These are phyloP conservation scores for Tulasnella calospora DNA, from an alignment of 768 basidiomycete species.

Conservation along the genomic window DNA sequence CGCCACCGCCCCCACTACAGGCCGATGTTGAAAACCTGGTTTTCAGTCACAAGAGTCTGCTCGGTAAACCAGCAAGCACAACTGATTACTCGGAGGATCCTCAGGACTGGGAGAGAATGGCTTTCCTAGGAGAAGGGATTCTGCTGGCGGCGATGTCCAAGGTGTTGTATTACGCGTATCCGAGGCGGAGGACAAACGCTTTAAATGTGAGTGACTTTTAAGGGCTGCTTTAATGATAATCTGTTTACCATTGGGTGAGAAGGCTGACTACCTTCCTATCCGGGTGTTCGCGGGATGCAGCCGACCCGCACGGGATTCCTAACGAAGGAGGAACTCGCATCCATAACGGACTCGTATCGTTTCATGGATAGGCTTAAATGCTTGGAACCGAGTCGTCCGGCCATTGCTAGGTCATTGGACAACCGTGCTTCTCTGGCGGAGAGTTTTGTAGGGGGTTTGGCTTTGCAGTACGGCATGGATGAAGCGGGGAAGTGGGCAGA, in stretches of 20 bases:
- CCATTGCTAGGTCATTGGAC: neutral
- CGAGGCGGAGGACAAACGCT: neutral
- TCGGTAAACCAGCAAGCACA: neutral
- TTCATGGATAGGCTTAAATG: constrained; percentile 6
- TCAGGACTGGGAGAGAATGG: constrained; percentile 18
- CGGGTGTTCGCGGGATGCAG: neutral
- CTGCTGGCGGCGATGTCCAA: neutral
- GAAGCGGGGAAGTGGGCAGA: neutral
- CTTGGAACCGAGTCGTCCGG: neutral
- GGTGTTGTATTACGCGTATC: neutral
- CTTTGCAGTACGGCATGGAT: neutral
- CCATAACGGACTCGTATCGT: constrained; percentile 1
- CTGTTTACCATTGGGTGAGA: no score
- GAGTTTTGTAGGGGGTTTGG: constrained; percentile 3
- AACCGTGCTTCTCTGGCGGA: neutral
- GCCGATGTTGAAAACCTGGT: neutral
- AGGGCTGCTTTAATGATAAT: neutral
- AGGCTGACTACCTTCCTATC: neutral
- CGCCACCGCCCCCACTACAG: neutral
- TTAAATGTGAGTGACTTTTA: neutral
- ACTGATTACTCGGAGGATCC: neutral
- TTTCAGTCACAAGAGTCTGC: constrained; percentile 15
- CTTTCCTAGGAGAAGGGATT: constrained; percentile 18
- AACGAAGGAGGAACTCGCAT: constrained; percentile 14
- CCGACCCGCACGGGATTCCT: neutral